Base-by-base conservation (phyloP, 805 yeast species). In the Starmera pachycereana region DNA sequence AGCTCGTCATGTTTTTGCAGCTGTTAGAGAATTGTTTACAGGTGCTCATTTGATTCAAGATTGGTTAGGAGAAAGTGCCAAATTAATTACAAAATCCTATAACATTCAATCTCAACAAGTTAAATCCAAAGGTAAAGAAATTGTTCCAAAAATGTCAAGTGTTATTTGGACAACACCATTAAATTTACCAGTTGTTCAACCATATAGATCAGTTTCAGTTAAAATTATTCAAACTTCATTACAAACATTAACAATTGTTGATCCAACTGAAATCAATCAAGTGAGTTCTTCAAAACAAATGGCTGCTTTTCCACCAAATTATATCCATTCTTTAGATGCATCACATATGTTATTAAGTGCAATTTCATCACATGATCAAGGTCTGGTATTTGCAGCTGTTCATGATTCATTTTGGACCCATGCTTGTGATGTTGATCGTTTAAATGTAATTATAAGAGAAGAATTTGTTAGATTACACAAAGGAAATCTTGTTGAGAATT, bases 371-470 rank as follows among this genome's bases (percentile, higher is more conserved):
- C 76, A 81, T 5, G 70, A 78, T 33, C 56, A 57, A 2, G 76
- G 74, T 0, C 61, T 92, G 37, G 67, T 77, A 11, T 90, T 92
- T 69, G 96, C 97, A 0, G 78, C 97, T 1, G 98, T 90, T 19
- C 98, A 90, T 61, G 98, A 90, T 58, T 90, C 97, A 1, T 90
- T 85, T 59, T 90, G 98, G 98, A 88, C 97, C 0, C 97, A 92
- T 57, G 97, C 98, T 2, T 65, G 76, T 37, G 90, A 85, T 57
- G 78, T 90, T 33, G 80, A 78, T 44, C 56, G 54, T 4, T 80
- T 90, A 92, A 86, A 79, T 59, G 53, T 51, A 12, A 64, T 73
- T 35, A 65, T 92, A 47, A 73, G 98, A 54, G 79, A 82, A 31
- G 79, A 84, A 43, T 90, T 90, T 58, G 81, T 92, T 45, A 64